These are phyloP conservation scores for Penicillium waksmanii DNA, from an alignment of 495 filamentous ascomycete genomes.

Conservation along the genomic window DNA sequence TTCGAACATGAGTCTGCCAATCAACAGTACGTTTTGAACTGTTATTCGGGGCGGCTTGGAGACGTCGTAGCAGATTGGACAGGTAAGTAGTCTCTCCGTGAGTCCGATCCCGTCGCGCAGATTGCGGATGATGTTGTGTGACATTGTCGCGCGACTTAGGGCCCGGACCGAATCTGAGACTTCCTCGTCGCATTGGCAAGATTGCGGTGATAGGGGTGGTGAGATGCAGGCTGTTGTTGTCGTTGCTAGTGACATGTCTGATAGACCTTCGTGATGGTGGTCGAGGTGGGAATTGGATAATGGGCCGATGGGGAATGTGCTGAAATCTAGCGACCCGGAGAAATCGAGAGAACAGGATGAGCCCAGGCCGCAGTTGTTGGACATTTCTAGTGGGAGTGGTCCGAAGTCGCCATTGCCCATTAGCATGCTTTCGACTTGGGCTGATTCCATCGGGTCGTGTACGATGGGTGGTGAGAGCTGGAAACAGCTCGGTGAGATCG, in stretches of 20 bases:
- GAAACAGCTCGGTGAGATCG: constrained; percentile 15
- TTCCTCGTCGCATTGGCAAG: constrained; percentile 33
- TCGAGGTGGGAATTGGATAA: constrained; percentile 11
- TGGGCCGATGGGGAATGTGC: constrained; percentile 21
- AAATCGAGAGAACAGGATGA: constrained; percentile 18
- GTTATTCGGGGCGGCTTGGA: constrained; percentile 33
- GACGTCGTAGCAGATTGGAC: constrained; percentile 31
- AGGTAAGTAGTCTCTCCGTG: constrained; percentile 24
- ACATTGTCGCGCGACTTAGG: constrained; percentile 24
- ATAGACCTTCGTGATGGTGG: constrained; percentile 2
- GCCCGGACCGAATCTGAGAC: constrained; percentile 26
- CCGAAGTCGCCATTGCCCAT: constrained; percentile 9
- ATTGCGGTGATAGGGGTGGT: constrained; percentile 21
- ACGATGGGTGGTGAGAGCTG: not conserved
- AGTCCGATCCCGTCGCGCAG: constrained; percentile 24
- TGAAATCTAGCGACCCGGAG: constrained; percentile 20
- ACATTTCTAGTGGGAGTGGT: constrained; percentile 21
- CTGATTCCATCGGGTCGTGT: not conserved
- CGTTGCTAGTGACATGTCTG: constrained; percentile 4
- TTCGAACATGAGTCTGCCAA: constrained; percentile 32
- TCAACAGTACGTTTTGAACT: constrained; percentile 32
- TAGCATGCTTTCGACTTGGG: constrained; percentile 9
- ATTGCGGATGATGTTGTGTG: constrained; percentile 21
- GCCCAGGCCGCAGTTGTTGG: constrained; percentile 22
- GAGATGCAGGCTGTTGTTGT: constrained; percentile 18